Percentiles rank a stretch among this genome's conserved stretches.
Evolutionary conservation across 768 basidiomycete genomes (phyloP).

Genomic region (Lactarius pseudohatsudake): DNA sequence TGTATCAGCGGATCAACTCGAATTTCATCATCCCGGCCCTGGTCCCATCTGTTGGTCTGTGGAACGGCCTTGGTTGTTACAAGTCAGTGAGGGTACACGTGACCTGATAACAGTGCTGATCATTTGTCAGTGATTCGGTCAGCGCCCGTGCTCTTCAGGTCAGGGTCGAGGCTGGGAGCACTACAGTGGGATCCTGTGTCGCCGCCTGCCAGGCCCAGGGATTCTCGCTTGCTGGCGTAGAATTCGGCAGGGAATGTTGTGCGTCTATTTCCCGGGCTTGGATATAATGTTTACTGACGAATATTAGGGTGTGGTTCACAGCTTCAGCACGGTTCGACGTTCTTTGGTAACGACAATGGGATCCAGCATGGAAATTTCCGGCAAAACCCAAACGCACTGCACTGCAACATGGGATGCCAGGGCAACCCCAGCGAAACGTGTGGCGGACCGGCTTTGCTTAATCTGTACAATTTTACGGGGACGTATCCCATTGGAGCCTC

Average conservation of each 20-base stretch:
- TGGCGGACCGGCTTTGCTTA: conserved; percentile 4
- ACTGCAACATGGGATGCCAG: conserved; percentile 16
- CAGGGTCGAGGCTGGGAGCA: conserved; percentile 45
- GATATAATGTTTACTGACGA: background rate
- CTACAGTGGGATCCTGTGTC: conserved; percentile 61
- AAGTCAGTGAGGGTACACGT: conserved; percentile 43
- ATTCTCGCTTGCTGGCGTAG: conserved; percentile 62
- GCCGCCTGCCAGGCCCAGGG: conserved; percentile 67
- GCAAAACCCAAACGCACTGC: background rate
- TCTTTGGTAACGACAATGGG: background rate
- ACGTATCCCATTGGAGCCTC: background rate
- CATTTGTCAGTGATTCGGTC: conserved; percentile 35
- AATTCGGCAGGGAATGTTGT: conserved; percentile 6
- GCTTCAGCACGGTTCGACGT: conserved; percentile 5
- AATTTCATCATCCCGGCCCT: conserved; percentile 47
- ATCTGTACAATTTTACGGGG: conserved; percentile 15
- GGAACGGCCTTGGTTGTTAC: conserved; percentile 70
- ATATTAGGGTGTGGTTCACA: background rate
- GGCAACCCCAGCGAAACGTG: conserved; percentile 11
- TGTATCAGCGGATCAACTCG: conserved; percentile 59
- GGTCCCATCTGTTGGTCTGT: conserved; percentile 55
- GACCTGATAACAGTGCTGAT: background rate
- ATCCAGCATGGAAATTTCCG: background rate
- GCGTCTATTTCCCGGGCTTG: background rate
- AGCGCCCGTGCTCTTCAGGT: conserved; percentile 37